Evolutionary conservation across 1,139 yeast species (phyloP).

Genomic region (Meyerozyma sp.): DNA sequence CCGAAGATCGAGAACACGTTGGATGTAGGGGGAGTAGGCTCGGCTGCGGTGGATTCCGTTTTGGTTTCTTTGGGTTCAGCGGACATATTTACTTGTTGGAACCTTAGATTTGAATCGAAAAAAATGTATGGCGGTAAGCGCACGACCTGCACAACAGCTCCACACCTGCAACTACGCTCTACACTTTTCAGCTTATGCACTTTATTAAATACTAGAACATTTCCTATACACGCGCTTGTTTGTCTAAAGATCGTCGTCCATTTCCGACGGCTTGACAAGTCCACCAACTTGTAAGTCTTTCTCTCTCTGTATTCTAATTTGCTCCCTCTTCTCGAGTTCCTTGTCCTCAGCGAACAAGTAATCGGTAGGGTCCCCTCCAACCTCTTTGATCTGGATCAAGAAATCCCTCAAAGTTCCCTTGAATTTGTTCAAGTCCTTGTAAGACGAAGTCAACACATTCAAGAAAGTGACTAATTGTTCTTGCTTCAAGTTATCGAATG

Average conservation of each 20-base stretch:
- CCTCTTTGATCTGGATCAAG: slow-evolving; percentile 91
- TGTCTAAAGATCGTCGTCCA: slow-evolving; percentile 53
- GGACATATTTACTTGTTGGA: slow-evolving; percentile 19
- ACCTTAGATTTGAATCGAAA: not conserved
- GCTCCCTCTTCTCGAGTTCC: slow-evolving; percentile 70
- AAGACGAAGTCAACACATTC: slow-evolving; percentile 66
- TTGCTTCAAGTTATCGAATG: slow-evolving; percentile 84
- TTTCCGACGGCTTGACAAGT: slow-evolving; percentile 89
- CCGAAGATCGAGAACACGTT: slow-evolving; percentile 90
- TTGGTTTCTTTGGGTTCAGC: slow-evolving; percentile 32
- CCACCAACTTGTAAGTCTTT: slow-evolving; percentile 90
- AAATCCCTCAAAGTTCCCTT: slow-evolving; percentile 89
- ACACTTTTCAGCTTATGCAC: not conserved
- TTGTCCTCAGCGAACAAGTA: slow-evolving; percentile 93
- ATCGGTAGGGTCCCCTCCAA: slow-evolving; percentile 91
- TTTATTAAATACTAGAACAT: not conserved
- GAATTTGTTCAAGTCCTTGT: slow-evolving; percentile 71
- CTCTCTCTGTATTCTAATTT: slow-evolving; percentile 66
- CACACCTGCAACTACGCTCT: not conserved
- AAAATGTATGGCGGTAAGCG: not conserved
- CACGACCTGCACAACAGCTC: not conserved
- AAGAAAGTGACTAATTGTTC: slow-evolving; percentile 82
- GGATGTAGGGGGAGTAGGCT: slow-evolving; percentile 58
- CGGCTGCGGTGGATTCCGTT: slow-evolving; percentile 17
- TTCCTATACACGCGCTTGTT: not conserved